Evolutionary conservation across 768 basidiomycete species (phyloP), one percentile per base, ranked within the genome.

Genomic region (Phaeotremella skinneri): DNA sequence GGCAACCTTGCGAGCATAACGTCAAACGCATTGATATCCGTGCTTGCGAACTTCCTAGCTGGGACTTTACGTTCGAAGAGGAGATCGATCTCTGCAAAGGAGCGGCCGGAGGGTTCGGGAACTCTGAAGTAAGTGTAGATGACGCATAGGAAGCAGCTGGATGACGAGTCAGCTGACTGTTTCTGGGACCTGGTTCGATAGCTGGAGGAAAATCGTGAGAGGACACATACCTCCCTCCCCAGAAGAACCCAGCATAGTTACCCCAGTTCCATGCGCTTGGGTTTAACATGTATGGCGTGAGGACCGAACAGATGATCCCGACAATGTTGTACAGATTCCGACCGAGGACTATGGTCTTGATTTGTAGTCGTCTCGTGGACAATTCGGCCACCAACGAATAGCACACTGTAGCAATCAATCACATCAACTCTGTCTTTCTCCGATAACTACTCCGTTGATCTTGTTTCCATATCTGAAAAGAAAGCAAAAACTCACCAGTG

Each of bases 81-180:
- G 29, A 79, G 45, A 61, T 79, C 79, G 50, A 80, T 66, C 60
- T 80, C 79, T 23, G 75, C 73, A 56, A 72, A 76, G 0, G 69
- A 62, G 25, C 72, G 52, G 25, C 68, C 67, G 1, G 66, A 61
- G 17, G 69, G 64, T 48, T 72, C 73, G 23, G 71, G 71, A 5
- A 69, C 52, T 50, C 72, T 63, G 60, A 69, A 73, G 43, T 69
- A 73, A 23, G 59, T 49, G 49, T 69, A 73, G 23, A 73, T 43
- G 37, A 70, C 41, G 51, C 68, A 73, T 23, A 73, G 59, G 41
- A 69, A 52, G 52, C 70, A 72, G 31, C 50, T 56, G 16, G 17
- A 7, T 7, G 34, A 7, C 34, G 43, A 49, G 3, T 53, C 58
- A 64, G 58, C 41, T 31, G 31, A 11, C 17, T 48, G 45, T 11